Evolutionary conservation across 1,284 basidiomycete genomes (phyloP), one percentile per base, ranked within the genome.

Genomic region (Somion occarium): DNA sequence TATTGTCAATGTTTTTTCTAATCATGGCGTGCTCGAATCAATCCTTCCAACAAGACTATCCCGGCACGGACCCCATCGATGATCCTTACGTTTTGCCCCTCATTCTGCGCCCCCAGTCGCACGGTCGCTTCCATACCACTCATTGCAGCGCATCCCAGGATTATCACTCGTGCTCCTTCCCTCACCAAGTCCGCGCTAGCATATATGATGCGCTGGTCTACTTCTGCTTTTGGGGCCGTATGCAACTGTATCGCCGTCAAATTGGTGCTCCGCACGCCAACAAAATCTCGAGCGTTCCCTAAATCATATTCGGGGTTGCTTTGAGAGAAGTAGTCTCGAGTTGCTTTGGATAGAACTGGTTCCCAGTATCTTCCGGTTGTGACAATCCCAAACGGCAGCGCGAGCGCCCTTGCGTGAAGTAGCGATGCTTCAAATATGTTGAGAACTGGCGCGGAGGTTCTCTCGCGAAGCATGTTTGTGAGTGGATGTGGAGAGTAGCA

Each of bases 401-500:
- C 69, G 18, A 76, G 63, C 18, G 66, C 63, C 37, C 64, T 53
- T 5, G 62, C 53, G 30, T 62, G 59, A 46, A 62, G 54, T 25
- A 78, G 58, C 4, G 72, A 72, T 1, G 75, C 71, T 55, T 79
- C 74, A 62, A 79, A 73, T 52, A 80, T 79, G 19, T 72, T 72
- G 22, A 75, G 62, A 15, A 74, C 73, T 1, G 69, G 70, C 51
- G 61, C 62, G 22, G 19, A 60, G 38, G 46, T 67, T 60, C 52
- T 51, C 42, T 70, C 68, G 22, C 69, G 67, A 15, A 80, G 62
- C 58, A 73, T 68, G 42, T 60, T 59, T 1, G 73, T 68, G 5
- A 80, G 67, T 0, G 76, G 73, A 54, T 80, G 77, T 22, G 72
- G 70, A 5, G 73, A 76, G 63, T 75, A 79, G 63, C 76, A 79